Evolutionary conservation across 352 stramenopile species (phyloP).

Genomic region (Phytophthora chlamydospora): DNA sequence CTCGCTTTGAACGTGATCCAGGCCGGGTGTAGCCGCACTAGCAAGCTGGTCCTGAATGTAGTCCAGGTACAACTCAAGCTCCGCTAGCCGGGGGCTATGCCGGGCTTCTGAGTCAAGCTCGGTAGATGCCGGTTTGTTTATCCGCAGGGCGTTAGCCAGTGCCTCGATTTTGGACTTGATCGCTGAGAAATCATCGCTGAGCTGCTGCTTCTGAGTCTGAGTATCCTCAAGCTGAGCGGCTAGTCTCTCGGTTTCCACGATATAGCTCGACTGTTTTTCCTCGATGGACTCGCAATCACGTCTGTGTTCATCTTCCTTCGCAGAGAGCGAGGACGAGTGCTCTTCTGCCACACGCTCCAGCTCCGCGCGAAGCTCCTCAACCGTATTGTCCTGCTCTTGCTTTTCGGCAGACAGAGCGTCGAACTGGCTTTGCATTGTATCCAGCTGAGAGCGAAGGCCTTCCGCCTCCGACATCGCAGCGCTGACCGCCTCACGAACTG

Average conservation of each 20-base stretch:
- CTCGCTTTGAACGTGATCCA: slow-evolving; percentile 21
- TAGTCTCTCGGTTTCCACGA: slow-evolving; percentile 14
- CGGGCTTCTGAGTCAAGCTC: background rate
- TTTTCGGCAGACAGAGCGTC: slow-evolving; percentile 18
- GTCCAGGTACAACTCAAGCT: slow-evolving; percentile 28
- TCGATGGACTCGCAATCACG: slow-evolving; percentile 5
- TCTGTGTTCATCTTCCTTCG: slow-evolving; percentile 23
- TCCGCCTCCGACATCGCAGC: slow-evolving; percentile 28
- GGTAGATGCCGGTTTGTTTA: slow-evolving; percentile 1
- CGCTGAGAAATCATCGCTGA: slow-evolving; percentile 18
- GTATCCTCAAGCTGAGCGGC: slow-evolving; percentile 11
- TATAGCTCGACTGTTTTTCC: slow-evolving; percentile 5
- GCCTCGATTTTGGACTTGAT: slow-evolving; percentile 27
- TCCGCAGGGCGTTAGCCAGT: slow-evolving; percentile 15
- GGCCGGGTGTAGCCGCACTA: slow-evolving; percentile 10
- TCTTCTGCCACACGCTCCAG: slow-evolving; percentile 35
- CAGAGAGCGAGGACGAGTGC: slow-evolving; percentile 20
- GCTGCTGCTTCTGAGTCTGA: slow-evolving; percentile 18
- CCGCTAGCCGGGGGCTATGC: slow-evolving; percentile 5
- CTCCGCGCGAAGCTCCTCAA: slow-evolving; percentile 27
- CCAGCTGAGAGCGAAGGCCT: slow-evolving; percentile 25
- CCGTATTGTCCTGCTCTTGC: slow-evolving; percentile 15
- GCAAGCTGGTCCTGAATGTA: slow-evolving; percentile 28
- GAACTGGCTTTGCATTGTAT: slow-evolving; percentile 22
- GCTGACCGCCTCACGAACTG: slow-evolving; percentile 25